These are phyloP conservation scores for Acacia acuminata DNA, from an alignment of 306 rosid species.

Conservation along the genomic window DNA sequence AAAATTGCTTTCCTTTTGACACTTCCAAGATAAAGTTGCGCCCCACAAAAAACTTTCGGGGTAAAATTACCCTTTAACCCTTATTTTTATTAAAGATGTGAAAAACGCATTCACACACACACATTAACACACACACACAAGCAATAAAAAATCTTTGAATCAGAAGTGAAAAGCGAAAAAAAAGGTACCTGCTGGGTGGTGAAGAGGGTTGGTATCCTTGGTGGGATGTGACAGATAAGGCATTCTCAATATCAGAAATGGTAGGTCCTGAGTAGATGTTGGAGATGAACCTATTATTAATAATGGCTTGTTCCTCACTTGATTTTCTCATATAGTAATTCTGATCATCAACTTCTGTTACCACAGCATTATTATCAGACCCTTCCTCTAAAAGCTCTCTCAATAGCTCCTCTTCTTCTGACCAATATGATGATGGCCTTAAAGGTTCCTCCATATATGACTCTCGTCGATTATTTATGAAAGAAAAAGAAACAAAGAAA, in stretches of 20 bases:
- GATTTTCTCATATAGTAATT: background rate
- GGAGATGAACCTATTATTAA: constrained; percentile 48
- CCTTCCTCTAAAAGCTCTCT: constrained; percentile 67
- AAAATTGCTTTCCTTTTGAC: no score
- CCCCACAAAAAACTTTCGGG: no score
- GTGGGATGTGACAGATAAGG: constrained; percentile 49
- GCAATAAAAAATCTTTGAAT: background rate
- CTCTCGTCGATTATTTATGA: constrained; percentile 29
- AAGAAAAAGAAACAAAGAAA: background rate
- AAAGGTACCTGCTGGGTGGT: constrained; percentile 49
- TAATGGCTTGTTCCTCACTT: background rate
- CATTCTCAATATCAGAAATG: constrained; percentile 70
- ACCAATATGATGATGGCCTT: constrained; percentile 49
- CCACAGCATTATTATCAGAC: constrained; percentile 45
- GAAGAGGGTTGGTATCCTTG: constrained; percentile 46
- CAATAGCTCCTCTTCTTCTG: constrained; percentile 63
- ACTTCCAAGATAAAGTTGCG: no score
- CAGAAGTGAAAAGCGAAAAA: background rate
- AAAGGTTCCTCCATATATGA: constrained; percentile 44
- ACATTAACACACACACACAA: no score
- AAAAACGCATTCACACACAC: background rate
- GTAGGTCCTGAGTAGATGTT: constrained; percentile 76
- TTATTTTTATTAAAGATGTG: background rate
- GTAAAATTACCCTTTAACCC: no score
- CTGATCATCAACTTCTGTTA: background rate